Conservation (phyloP, 305 asterid genomes). For the Fraxinus greggii region DNA sequence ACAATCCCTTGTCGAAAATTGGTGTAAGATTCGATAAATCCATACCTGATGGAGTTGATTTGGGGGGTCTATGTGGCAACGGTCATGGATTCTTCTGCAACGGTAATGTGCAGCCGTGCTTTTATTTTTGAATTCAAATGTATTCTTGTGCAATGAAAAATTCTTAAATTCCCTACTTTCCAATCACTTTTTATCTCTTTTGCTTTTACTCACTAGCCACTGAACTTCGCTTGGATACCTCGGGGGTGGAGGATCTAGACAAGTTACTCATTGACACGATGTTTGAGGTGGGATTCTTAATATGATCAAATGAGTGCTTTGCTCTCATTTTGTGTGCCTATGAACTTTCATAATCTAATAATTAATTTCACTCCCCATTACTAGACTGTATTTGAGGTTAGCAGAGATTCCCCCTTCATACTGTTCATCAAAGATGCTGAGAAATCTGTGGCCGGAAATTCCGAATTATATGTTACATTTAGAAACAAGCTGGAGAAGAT, state of each 20-base stretch:
- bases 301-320: conserved; percentile 17
- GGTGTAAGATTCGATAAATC: conserved; percentile 78
- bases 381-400: conserved; percentile 66
- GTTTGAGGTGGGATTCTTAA: conserved; percentile 65
- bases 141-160: conserved; percentile 12
- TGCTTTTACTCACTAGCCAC: conserved; percentile 38
- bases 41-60: conserved; percentile 78
- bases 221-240: conserved; percentile 67
- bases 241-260: conserved; percentile 70
- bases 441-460: conserved; percentile 71
- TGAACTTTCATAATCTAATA: conserved; percentile 19
- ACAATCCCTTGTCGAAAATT: conserved; percentile 69
- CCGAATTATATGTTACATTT: conserved; percentile 60
- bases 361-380: conserved; percentile 21
- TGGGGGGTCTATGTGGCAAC: conserved; percentile 71
- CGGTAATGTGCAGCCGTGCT: conserved; percentile 45
- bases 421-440: conserved; percentile 91
- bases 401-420: conserved; percentile 76
- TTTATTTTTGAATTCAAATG: conserved; percentile 1
- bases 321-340: conserved; percentile 4
- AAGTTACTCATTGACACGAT: conserved; percentile 58
- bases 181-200: conserved; percentile 14
- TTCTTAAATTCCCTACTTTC: conserved; percentile 12
- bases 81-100: conserved; percentile 89
- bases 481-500: conserved; percentile 71